Conservation (phyloP, 2,329 filamentous ascomycete genomes). For the Fusarium sp. region DNA sequence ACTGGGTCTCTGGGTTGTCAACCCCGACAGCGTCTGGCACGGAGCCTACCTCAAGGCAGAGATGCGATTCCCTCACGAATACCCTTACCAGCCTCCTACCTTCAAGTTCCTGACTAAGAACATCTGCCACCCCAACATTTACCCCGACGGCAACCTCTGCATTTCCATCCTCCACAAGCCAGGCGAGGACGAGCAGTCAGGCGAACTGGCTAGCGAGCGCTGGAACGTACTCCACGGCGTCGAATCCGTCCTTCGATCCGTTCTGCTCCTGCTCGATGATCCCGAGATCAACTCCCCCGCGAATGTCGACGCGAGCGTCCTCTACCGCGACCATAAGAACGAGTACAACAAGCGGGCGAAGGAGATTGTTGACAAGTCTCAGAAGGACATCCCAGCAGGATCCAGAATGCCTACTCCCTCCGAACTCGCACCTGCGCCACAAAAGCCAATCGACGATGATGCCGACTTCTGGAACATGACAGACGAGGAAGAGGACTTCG, state of each 20-base stretch:
- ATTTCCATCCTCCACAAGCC: constrained; percentile 96
- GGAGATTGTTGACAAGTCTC: constrained; percentile 79
- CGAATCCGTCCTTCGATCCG: constrained; percentile 93
- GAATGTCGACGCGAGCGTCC: constrained; percentile 92
- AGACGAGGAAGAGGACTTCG: constrained; percentile 83
- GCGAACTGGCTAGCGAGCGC: constrained; percentile 89
- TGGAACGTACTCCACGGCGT: constrained; percentile 96
- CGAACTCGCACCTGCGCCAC: constrained; percentile 72
- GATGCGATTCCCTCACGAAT: constrained; percentile 90
- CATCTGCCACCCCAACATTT: constrained; percentile 95
- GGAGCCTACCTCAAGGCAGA: constrained; percentile 93
- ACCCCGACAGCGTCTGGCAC: constrained; percentile 91
- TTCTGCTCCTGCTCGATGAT: constrained; percentile 92
- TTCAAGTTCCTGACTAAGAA: constrained; percentile 85
- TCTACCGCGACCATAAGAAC: constrained; percentile 81
- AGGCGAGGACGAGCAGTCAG: constrained; percentile 93
- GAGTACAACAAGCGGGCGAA: constrained; percentile 79
- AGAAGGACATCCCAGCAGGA: constrained; percentile 82
- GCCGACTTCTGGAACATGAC: constrained; percentile 87
- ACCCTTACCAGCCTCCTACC: constrained; percentile 89
- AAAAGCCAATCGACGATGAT: constrained; percentile 75
- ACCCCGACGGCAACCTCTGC: constrained; percentile 89
- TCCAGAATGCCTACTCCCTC: constrained; percentile 87
- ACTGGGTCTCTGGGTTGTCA: constrained; percentile 91
- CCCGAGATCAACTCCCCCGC: constrained; percentile 94